phyloP scores from a whole-genome alignment of 2,329 filamentous ascomycete species.

The Epicoccum sorghinum region DNA sequence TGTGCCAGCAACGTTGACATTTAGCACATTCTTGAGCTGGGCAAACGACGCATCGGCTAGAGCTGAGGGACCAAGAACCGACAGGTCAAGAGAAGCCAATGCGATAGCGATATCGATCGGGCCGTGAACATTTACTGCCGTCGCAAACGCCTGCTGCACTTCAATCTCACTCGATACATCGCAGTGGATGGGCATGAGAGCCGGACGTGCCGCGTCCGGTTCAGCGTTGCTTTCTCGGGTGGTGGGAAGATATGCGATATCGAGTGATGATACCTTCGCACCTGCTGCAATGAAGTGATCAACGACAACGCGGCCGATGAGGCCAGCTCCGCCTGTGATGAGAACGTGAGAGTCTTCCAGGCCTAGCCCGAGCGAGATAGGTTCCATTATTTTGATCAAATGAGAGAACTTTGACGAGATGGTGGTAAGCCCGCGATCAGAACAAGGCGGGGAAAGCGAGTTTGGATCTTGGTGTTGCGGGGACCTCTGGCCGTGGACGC shows the following conservation, averaged over 20 bases:
- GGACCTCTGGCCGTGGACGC: constrained; percentile 3
- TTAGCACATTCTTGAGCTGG: constrained; percentile 50
- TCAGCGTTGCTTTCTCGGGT: constrained; percentile 1
- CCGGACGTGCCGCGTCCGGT: constrained; percentile 1
- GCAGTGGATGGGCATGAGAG: constrained; percentile 30
- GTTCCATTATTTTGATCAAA: constrained; percentile 9
- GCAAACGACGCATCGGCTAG: constrained; percentile 50
- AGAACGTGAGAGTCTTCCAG: constrained; percentile 49
- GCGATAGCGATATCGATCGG: constrained; percentile 51
- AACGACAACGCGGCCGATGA: constrained; percentile 49
- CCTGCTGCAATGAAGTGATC: constrained; percentile 52
- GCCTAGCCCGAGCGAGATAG: constrained; percentile 37
- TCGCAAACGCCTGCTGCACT: constrained; percentile 43
- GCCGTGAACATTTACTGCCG: constrained; percentile 44
- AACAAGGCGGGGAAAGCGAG: constrained; percentile 8
- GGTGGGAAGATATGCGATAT: constrained; percentile 29
- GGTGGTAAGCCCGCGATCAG: not conserved
- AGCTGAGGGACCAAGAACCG: constrained; percentile 46
- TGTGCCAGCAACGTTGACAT: constrained; percentile 51
- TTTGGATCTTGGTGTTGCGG: constrained; percentile 3
- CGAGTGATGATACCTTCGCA: constrained; percentile 49
- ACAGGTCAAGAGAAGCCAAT: constrained; percentile 53
- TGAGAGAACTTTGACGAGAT: not conserved
- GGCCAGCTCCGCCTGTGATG: constrained; percentile 51
- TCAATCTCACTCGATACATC: constrained; percentile 45